phyloP scores from a whole-genome alignment of 2,329 filamentous ascomycete genomes.

The Epichloe sylvatica region DNA sequence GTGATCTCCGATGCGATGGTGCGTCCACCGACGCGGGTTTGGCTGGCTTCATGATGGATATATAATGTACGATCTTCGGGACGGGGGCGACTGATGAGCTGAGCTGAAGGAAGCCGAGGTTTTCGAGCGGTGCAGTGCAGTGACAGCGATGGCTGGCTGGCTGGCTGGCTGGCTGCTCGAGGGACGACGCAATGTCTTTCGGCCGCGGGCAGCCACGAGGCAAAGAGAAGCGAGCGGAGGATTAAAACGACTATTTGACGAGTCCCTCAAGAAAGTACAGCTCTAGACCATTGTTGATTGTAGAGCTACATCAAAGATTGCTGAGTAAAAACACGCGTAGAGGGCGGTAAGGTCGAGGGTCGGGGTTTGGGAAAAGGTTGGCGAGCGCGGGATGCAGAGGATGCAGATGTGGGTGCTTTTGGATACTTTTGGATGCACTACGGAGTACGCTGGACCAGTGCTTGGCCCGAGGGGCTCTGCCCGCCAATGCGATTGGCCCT shows the following conservation, averaged over 20 bases:
- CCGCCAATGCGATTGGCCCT: not conserved
- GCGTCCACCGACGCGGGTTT: constrained; percentile 31
- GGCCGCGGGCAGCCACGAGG: constrained; percentile 1
- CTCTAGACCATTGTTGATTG: constrained; percentile 5
- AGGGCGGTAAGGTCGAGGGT: not conserved
- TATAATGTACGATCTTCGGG: not conserved
- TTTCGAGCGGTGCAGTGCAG: not conserved
- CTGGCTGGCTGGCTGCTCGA: not conserved
- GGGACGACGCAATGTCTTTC: not conserved
- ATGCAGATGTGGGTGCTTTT: not conserved
- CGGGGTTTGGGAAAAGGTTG: not conserved
- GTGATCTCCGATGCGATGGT: constrained; percentile 42
- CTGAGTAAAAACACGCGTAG: constrained; percentile 1
- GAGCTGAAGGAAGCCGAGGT: not conserved
- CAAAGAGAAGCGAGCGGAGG: not conserved
- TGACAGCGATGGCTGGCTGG: not conserved
- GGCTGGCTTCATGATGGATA: constrained; percentile 38
- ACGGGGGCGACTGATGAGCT: not conserved
- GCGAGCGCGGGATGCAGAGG: not conserved
- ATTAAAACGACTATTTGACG: not conserved
- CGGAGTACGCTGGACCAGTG: not conserved
- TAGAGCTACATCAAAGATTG: constrained; percentile 5
- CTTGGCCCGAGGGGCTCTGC: not conserved
- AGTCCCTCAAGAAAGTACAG: not conserved
- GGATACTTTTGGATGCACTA: no score